A percentile compares a stretch with the other conserved stretches of the same genome.
Evolutionary conservation across 2,329 filamentous ascomycete genomes (phyloP).

Genomic region (Pseudocercospora cruenta): DNA sequence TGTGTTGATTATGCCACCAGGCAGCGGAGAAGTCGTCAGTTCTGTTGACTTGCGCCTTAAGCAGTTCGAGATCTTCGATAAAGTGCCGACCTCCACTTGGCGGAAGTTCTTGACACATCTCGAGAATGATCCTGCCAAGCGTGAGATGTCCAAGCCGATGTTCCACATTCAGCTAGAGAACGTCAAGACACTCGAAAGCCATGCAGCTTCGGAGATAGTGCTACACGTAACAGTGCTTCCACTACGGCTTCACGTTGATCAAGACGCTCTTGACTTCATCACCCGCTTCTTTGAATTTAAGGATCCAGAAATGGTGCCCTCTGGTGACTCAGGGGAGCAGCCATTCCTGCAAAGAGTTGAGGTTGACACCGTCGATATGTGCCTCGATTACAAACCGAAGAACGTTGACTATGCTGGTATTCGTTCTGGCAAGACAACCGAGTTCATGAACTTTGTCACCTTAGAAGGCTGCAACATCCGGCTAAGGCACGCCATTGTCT

Average conservation of each 20-base stretch:
- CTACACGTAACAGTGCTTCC: conserved; percentile 71
- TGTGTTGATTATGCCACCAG: conserved; percentile 76
- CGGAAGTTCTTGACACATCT: conserved; percentile 97
- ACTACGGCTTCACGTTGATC: conserved; percentile 89
- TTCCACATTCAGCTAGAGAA: conserved; percentile 85
- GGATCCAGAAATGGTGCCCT: conserved; percentile 64
- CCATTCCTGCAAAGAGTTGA: conserved; percentile 86
- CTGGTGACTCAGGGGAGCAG: conserved; percentile 58
- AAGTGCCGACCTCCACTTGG: conserved; percentile 94
- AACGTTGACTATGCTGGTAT: conserved; percentile 94
- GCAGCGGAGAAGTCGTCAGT: conserved; percentile 78
- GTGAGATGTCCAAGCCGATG: conserved; percentile 87
- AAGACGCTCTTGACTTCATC: conserved; percentile 96
- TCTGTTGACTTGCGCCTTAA: conserved; percentile 82
- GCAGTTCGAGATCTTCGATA: conserved; percentile 89
- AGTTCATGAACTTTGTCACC: conserved; percentile 98
- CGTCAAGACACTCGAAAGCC: conserved; percentile 79
- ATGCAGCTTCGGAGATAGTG: conserved; percentile 88
- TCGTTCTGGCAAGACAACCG: conserved; percentile 88
- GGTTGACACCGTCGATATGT: conserved; percentile 79
- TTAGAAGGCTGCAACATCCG: conserved; percentile 86
- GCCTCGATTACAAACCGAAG: conserved; percentile 96
- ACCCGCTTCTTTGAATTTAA: conserved; percentile 98
- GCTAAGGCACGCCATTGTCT: conserved; percentile 86
- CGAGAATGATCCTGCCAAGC: conserved; percentile 74